phyloP scores from a whole-genome alignment of 2,329 filamentous ascomycete species.

The Monosporascus sp. region DNA sequence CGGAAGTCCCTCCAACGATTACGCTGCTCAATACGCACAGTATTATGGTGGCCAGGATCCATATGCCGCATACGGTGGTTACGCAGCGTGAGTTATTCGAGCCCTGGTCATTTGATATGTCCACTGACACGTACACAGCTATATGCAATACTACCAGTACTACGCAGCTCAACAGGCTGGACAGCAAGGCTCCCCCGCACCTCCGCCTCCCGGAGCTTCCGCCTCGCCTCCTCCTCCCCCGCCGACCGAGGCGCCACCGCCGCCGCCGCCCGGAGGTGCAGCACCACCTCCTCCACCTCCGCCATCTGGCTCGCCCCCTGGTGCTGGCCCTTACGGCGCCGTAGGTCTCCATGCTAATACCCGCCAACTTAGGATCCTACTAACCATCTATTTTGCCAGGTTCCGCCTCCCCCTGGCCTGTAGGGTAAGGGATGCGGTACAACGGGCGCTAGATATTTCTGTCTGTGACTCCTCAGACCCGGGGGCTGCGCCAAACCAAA shows the following conservation, averaged over 20 bases:
- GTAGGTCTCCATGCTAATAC: slow-evolving; percentile 39
- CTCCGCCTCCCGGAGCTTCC: slow-evolving; percentile 39
- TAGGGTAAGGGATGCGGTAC: slow-evolving; percentile 16
- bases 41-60: slow-evolving; percentile 75
- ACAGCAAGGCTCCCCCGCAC: slow-evolving; percentile 38
- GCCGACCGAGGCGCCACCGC: slow-evolving; percentile 58
- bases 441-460: too few relatives aligned
- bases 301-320: slow-evolving; percentile 47
- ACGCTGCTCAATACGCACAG: slow-evolving; percentile 76
- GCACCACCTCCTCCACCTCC: slow-evolving; percentile 54
- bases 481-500: too few relatives aligned
- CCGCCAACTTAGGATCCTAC: slow-evolving; percentile 1
- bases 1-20: slow-evolving; percentile 48
- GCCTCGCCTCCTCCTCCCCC: slow-evolving; percentile 53
- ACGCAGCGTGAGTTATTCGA: slow-evolving; percentile 56
- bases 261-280: slow-evolving; percentile 51
- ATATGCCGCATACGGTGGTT: slow-evolving; percentile 88
- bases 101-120: neutral
- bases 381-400: slow-evolving; percentile 29
- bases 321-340: slow-evolving; percentile 54
- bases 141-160: slow-evolving; percentile 69
- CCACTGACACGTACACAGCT: slow-evolving; percentile 32
- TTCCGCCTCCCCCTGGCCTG: slow-evolving; percentile 53
- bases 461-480: too few relatives aligned
- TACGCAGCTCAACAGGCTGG: slow-evolving; percentile 51